Percentiles rank a stretch among this genome's conserved stretches.
Conservation (phyloP, 495 filamentous ascomycete species). For the Annulohypoxylon bovei region DNA sequence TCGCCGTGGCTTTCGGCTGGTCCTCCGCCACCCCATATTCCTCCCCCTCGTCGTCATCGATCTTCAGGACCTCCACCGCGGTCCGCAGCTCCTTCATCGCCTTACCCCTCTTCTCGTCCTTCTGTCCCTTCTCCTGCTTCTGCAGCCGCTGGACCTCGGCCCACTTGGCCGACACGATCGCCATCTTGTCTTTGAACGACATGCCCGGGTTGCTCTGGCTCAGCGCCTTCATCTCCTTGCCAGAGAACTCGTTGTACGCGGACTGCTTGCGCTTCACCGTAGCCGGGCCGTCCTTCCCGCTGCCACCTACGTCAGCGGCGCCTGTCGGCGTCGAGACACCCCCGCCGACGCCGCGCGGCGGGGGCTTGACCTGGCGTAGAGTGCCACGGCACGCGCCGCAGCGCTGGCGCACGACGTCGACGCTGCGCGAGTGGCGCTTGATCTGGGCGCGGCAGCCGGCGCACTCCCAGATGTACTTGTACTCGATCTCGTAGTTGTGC, state of each 20-base stretch:
- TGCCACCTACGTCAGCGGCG: slow-evolving; percentile 22
- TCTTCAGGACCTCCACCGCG: slow-evolving; percentile 33
- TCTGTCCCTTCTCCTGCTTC: neutral
- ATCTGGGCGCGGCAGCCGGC: slow-evolving; percentile 71
- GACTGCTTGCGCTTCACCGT: slow-evolving; percentile 43
- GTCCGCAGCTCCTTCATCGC: slow-evolving; percentile 8
- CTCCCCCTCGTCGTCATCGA: slow-evolving; percentile 18
- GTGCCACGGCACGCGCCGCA: slow-evolving; percentile 76
- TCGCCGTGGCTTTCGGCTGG: neutral
- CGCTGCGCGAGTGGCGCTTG: slow-evolving; percentile 83
- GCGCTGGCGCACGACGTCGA: slow-evolving; percentile 69
- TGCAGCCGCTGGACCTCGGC: slow-evolving; percentile 11
- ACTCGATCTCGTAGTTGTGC: slow-evolving; percentile 86
- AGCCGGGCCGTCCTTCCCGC: slow-evolving; percentile 28
- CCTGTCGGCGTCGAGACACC: neutral
- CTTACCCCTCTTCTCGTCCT: slow-evolving; percentile 1
- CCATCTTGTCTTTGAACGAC: slow-evolving; percentile 69
- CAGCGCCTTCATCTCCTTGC: slow-evolving; percentile 61
- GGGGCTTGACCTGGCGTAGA: slow-evolving; percentile 82
- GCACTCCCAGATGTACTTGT: slow-evolving; percentile 90
- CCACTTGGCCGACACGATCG: slow-evolving; percentile 57
- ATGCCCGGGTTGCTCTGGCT: slow-evolving; percentile 59
- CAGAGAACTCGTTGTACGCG: slow-evolving; percentile 73
- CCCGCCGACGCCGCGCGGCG: slow-evolving; percentile 61
- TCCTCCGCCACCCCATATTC: neutral